Base-by-base conservation (phyloP, 495 filamentous ascomycete species). In the Podospora pseudocomata region DNA sequence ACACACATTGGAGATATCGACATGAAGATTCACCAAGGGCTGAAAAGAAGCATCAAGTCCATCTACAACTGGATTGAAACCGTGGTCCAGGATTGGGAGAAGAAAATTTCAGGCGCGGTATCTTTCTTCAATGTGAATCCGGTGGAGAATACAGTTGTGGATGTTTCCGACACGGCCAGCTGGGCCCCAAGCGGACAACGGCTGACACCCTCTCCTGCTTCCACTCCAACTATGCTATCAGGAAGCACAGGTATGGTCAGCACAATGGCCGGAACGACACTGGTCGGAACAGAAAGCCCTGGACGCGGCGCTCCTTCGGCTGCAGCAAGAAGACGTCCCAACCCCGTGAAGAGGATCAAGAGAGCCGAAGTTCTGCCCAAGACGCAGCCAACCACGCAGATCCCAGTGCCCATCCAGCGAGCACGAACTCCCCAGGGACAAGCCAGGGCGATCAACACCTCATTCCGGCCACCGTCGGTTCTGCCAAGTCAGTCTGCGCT, bases 11-110 rank as follows among this genome's bases (percentile, higher is more conserved):
- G 58, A 16, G 68, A 72, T 27, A 62, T 73, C 3, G 73, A 76
- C 15, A 39, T 70, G 44, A 76, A 76, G 55, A 72, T 76, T 13
- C 71, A 60, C 44, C 74, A 76, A 44, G 74, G 74, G 0, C 65
- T 76, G 7, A 73, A 76, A 55, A 68, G 68, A 44, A 76, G 73
- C 65, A 68, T 69, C 0, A n/a, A 65, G 27, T 72, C 74, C 9
- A 72, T 76, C 28, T 76, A 75, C 60, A 73, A 20, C 60, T 76
- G 74, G 74, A 72, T 76, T 20, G 74, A 76, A 68, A 73, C 71
- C 2, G 71, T 76, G 0, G 69, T 76, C 26, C 71, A 73, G 53
- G 71, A 73, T 55, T 76, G 74, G 74, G 73, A 76, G 63, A 61
- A 69, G 13, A 63, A 66, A 49, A 68, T 72, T 20, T 57, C 68